A percentile compares a stretch with the other conserved stretches of the same genome.
Conservation (phyloP, 176 grass and related monocot genomes). For the Cocos nucifera region DNA sequence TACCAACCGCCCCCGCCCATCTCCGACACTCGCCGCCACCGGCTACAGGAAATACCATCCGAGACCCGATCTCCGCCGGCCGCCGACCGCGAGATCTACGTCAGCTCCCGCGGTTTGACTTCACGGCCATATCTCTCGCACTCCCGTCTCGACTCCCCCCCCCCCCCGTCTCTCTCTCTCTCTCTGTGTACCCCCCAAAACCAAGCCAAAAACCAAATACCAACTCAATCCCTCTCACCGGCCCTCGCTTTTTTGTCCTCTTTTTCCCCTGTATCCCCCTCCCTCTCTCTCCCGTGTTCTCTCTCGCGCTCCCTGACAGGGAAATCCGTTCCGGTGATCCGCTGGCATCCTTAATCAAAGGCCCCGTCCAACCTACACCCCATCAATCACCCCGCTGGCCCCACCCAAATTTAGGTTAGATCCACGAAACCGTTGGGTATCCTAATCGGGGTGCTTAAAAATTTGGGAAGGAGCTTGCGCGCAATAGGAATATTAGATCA, state of each 20-base stretch:
- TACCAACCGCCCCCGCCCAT: slow-evolving; percentile 3
- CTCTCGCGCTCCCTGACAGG: slow-evolving; percentile 29
- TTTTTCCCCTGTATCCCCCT: slow-evolving; percentile 25
- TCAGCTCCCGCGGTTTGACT: too few species aligned
- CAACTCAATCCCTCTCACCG: slow-evolving; percentile 29
- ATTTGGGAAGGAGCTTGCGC: slow-evolving; percentile 37
- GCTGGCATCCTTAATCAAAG: background rate
- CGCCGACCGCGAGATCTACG: background rate
- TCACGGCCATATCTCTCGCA: slow-evolving; percentile 11
- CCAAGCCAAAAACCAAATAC: slow-evolving; percentile 17
- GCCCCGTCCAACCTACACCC: background rate
- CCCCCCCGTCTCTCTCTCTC: slow-evolving; percentile 11
- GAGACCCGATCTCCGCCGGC: slow-evolving; percentile 35
- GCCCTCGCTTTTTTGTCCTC: slow-evolving; percentile 32
- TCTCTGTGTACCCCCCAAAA: slow-evolving; percentile 1
- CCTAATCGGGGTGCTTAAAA: slow-evolving; percentile 25
- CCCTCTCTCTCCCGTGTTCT: slow-evolving; percentile 18
- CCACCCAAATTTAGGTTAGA: too few species aligned
- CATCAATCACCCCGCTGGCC: background rate
- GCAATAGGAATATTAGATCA: slow-evolving; percentile 61
- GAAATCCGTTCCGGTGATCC: too few species aligned
- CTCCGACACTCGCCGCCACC: slow-evolving; percentile 1
- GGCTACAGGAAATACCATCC: background rate
- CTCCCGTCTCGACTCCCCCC: background rate
- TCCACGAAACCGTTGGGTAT: background rate